phyloP scores from a whole-genome alignment of 306 rosid genomes.

The Acacia confusa region DNA sequence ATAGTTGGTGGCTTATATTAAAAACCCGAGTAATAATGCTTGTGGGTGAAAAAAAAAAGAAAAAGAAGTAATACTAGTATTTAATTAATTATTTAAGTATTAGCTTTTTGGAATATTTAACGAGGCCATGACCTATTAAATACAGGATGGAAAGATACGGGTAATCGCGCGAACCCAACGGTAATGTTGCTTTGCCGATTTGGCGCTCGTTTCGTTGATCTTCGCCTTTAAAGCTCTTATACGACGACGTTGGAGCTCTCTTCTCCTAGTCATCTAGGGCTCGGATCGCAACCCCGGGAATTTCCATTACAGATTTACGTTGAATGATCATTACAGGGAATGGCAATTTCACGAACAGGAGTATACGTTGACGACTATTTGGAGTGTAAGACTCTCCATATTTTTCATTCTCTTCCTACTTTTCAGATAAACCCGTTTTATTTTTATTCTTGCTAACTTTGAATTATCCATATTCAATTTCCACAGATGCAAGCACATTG shows the following conservation, averaged over 20 bases:
- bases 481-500: conserved; percentile 76
- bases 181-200: background rate
- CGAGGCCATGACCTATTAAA: too few species aligned
- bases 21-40: too few species aligned
- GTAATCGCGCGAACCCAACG: background rate
- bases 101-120: too few species aligned
- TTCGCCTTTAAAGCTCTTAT: background rate
- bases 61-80: too few species aligned
- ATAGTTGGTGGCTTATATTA: too few species aligned
- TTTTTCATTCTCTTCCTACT: background rate
- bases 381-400: conserved; percentile 58
- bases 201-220: background rate
- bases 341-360: conserved; percentile 97
- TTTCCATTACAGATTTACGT: conserved; percentile 7
- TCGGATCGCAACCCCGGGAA: conserved; percentile 45
- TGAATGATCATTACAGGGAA: conserved; percentile 30
- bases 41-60: too few species aligned
- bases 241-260: conserved; percentile 32
- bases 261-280: conserved; percentile 22
- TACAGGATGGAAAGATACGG: background rate
- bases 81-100: too few species aligned
- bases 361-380: conserved; percentile 91
- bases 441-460: background rate
- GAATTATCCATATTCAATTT: conserved; percentile 21
- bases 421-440: background rate